Conservation (phyloP, 257 asterid species). For the Primulina eburnea region DNA sequence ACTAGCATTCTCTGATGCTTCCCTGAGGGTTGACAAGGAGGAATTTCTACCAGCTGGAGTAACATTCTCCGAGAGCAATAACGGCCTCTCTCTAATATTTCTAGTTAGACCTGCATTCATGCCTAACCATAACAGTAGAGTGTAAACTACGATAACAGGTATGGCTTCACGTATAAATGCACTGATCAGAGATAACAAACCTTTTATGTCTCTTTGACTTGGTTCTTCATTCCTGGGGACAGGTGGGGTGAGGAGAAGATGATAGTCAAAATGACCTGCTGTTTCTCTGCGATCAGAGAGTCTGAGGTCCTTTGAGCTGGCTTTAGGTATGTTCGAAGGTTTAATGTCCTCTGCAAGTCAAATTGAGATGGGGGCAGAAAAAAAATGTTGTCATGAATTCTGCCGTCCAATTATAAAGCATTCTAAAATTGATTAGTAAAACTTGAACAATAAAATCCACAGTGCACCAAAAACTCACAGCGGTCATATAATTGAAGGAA, state of each 20-base stretch:
- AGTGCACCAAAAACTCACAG: too few species aligned
- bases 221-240: conserved; percentile 22
- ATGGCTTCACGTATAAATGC: conserved; percentile 10
- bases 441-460: too few species aligned
- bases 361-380: too few species aligned
- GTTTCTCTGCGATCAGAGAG: not conserved
- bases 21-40: conserved; percentile 29
- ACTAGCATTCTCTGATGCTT: conserved; percentile 43
- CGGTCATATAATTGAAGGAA: too few species aligned
- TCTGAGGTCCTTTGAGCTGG: too few species aligned
- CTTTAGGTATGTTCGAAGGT: too few species aligned
- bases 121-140: conserved; percentile 23
- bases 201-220: conserved; percentile 29
- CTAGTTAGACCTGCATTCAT: conserved; percentile 43
- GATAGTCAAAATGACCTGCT: conserved; percentile 1
- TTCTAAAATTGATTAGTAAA: too few species aligned
- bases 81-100: conserved; percentile 27
- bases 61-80: conserved; percentile 31
- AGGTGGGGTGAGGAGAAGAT: conserved; percentile 37
- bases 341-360: too few species aligned
- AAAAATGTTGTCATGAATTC: too few species aligned
- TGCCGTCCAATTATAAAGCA: too few species aligned
- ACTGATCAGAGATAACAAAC: conserved; percentile 23
- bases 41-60: conserved; percentile 39
- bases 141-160: conserved; percentile 8